These are phyloP conservation scores for Flueggea neowawraea DNA, from an alignment of 441 rosid species.

Conservation along the genomic window DNA sequence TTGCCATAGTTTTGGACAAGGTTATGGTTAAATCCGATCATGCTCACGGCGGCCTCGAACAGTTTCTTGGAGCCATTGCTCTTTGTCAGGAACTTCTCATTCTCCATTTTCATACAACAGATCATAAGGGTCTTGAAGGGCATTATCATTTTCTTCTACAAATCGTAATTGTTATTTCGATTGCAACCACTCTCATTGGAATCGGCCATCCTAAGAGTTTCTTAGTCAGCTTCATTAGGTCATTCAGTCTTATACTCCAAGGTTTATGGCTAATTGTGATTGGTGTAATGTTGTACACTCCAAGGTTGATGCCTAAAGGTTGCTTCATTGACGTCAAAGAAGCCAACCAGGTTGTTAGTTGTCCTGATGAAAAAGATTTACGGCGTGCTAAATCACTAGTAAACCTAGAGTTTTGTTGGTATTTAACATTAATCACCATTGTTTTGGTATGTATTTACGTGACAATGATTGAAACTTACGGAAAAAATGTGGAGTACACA, in stretches of 20 bases:
- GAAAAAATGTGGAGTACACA: too few relatives aligned
- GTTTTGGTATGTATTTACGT: too few relatives aligned
- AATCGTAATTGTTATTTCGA: conserved; percentile 34
- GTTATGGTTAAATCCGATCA: too few relatives aligned
- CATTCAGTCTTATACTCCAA: conserved; percentile 47
- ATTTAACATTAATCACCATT: too few relatives aligned
- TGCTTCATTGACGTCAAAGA: too few relatives aligned
- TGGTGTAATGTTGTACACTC: conserved; percentile 73
- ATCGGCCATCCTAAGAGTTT: conserved; percentile 50
- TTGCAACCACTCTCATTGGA: conserved; percentile 46
- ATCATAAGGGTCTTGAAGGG: conserved; percentile 61
- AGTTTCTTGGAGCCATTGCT: conserved; percentile 43
- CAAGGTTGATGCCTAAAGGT: conserved; percentile 6
- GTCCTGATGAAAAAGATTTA: too few relatives aligned
- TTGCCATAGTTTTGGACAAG: neutral
- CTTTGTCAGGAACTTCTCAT: conserved; percentile 50
- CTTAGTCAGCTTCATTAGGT: conserved; percentile 50
- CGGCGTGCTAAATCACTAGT: too few relatives aligned
- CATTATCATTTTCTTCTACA: conserved; percentile 61
- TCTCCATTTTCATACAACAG: conserved; percentile 62
- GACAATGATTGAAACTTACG: too few relatives aligned
- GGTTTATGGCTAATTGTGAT: conserved; percentile 56
- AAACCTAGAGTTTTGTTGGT: too few relatives aligned
- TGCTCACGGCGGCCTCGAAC: conserved; percentile 22
- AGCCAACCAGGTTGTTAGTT: too few relatives aligned